phyloP scores from a whole-genome alignment of 208 protist genomes.

The Leishmania martiniquensis region DNA sequence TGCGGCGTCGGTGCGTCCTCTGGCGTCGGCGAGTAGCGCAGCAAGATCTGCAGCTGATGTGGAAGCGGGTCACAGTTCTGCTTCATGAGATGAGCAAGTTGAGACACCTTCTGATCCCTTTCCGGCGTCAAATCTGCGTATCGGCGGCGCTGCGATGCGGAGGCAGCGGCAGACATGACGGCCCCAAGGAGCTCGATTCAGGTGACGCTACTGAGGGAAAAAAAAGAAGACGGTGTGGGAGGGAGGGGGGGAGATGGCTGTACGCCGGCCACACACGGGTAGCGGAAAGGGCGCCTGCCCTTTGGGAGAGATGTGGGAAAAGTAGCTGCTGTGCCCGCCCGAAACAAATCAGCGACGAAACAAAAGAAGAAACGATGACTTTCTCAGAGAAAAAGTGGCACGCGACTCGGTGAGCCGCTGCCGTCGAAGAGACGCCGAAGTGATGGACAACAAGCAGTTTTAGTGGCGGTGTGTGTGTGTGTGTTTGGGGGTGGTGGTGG shows the following conservation, averaged over 20 bases:
- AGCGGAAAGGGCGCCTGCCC: background rate
- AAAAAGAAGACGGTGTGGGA: background rate
- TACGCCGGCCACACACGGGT: background rate
- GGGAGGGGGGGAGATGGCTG: no score
- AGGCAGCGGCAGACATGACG: background rate
- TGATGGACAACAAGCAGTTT: background rate
- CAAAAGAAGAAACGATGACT: background rate
- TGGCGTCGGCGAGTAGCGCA: conserved; percentile 9
- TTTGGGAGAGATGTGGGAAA: background rate
- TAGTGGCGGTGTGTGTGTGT: no score
- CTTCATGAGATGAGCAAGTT: conserved; percentile 39
- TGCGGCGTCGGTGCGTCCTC: conserved; percentile 33
- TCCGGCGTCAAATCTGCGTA: conserved; percentile 44
- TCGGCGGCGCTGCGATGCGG: conserved; percentile 15
- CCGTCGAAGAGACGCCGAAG: background rate
- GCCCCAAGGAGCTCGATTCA: background rate
- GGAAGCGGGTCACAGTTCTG: conserved; percentile 34
- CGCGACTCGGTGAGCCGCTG: background rate
- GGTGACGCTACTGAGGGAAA: background rate
- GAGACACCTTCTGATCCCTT: conserved; percentile 53
- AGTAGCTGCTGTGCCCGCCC: background rate
- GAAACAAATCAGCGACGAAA: background rate
- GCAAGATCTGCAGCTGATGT: conserved; percentile 20
- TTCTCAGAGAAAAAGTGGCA: background rate
- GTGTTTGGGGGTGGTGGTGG: no score